These are phyloP conservation scores for Suillus brevipes DNA, from an alignment of 768 basidiomycete genomes.

Conservation along the genomic window DNA sequence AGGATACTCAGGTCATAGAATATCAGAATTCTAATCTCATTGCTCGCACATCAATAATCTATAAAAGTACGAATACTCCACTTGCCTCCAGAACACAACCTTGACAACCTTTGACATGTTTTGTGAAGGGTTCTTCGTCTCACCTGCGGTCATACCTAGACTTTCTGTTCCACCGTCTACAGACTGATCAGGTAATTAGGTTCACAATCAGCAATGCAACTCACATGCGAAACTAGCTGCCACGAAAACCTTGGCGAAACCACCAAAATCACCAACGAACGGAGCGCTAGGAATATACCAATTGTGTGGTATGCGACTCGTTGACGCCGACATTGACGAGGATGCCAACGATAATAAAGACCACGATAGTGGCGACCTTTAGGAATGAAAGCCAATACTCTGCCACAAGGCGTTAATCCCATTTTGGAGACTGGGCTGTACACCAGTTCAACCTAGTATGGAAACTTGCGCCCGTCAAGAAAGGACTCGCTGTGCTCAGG, in stretches of 20 bases:
- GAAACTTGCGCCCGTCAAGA: too few relatives aligned
- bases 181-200: conserved; percentile 8
- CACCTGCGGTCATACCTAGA: conserved; percentile 89
- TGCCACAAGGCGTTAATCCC: conserved; percentile 25
- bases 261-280: conserved; percentile 80
- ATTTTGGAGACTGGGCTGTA: too few relatives aligned
- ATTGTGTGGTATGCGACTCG: conserved; percentile 53
- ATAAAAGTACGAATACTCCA: not conserved
- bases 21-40: conserved; percentile 60
- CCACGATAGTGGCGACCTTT: conserved; percentile 74
- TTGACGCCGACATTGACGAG: conserved; percentile 83
- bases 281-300: conserved; percentile 82
- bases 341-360: conserved; percentile 79
- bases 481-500: too few relatives aligned
- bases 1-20: conserved; percentile 80
- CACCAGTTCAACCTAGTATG: too few relatives aligned
- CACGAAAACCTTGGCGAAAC: conserved; percentile 79
- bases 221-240: conserved; percentile 85
- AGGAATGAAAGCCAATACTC: conserved; percentile 88
- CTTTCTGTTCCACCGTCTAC: conserved; percentile 86
- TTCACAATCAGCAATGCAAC: conserved; percentile 21
- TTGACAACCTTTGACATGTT: conserved; percentile 90
- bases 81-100: conserved; percentile 84
- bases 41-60: conserved; percentile 4
- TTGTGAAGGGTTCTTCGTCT: conserved; percentile 82